These are phyloP conservation scores for Fusarium hostae DNA, from an alignment of 2,329 filamentous ascomycete genomes.

Conservation along the genomic window DNA sequence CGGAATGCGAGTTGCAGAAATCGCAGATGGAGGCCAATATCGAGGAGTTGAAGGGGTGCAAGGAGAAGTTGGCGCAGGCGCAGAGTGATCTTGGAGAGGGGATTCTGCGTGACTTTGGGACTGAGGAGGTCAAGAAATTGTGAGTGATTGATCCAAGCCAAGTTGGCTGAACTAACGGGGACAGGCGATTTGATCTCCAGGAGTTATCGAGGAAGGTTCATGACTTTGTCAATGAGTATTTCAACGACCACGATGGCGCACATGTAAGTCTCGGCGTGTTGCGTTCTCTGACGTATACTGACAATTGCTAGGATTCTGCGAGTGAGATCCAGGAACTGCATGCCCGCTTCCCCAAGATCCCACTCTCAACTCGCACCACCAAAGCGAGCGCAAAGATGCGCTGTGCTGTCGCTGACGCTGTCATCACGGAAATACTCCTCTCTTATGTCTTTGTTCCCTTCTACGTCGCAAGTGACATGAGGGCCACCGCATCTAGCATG, in stretches of 20 bases:
- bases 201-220: slow-evolving; percentile 41
- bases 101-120: slow-evolving; percentile 30
- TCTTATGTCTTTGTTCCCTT: slow-evolving; percentile 46
- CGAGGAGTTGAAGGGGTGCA: slow-evolving; percentile 32
- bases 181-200: slow-evolving; percentile 40
- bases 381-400: slow-evolving; percentile 42
- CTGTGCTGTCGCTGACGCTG: slow-evolving; percentile 45
- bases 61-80: slow-evolving; percentile 35
- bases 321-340: slow-evolving; percentile 42
- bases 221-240: slow-evolving; percentile 43
- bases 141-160: slow-evolving; percentile 2
- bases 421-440: slow-evolving; percentile 41
- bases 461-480: slow-evolving; percentile 37
- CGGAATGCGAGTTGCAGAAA: slow-evolving; percentile 42
- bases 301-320: slow-evolving; percentile 22
- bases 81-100: slow-evolving; percentile 41
- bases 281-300: background rate
- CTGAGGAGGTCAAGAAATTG: slow-evolving; percentile 40
- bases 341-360: slow-evolving; percentile 39
- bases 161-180: background rate
- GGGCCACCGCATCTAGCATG: slow-evolving; percentile 31
- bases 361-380: slow-evolving; percentile 38
- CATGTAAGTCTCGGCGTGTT: slow-evolving; percentile 8
- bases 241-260: slow-evolving; percentile 41
- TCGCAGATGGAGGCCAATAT: slow-evolving; percentile 36